Evolutionary conservation across 2,329 filamentous ascomycete genomes (phyloP), one percentile per base, ranked within the genome.

Genomic region (Sarocladium strictum): DNA sequence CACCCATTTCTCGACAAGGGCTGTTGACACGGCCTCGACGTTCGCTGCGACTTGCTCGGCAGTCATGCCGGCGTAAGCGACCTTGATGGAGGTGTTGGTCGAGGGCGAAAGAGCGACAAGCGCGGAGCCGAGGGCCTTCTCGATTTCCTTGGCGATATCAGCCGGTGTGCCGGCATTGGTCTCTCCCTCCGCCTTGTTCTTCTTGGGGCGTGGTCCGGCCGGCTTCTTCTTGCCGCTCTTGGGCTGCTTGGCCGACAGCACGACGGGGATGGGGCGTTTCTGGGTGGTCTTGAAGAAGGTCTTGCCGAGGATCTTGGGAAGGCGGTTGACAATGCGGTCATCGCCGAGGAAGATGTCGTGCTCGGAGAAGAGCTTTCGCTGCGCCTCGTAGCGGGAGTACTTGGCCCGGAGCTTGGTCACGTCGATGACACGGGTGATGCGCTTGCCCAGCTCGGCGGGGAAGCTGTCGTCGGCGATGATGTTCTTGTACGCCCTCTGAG

Each of bases 261-360:
- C 77, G 35, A 97, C 81, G 24, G 94, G 92, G 56, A 99, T 84
- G 10, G 94, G 94, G 37, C 93, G 81, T 79, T 97, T 97, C 59
- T 74, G 72, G 2, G 86, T 89, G 55, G 75, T 80, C 75, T 91
- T 87, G 81, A 94, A 97, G 71, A 99, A 97, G 1, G 87, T 87
- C 76, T 96, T 97, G 63, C 93, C 94, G 12, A 99, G 83, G 2
- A 85, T 76, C 60, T 83, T 81, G 55, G 92, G 90, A 57, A 97
- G 79, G 26, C 78, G 74, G 67, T 81, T 85, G 65, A 86, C 77
- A 63, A 99, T 88, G 50, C 94, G 81, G 66, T 96, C 89, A 69
- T 99, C 94, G 53, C 89, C 93, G 55, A 99, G 79, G 75, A 99
- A 97, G 55, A 97, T 76, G 68, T 97, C 94, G 71, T 97, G 90